Base-by-base conservation (phyloP, 2,329 filamentous ascomycete genomes). In the Aspergillus fructus region DNA sequence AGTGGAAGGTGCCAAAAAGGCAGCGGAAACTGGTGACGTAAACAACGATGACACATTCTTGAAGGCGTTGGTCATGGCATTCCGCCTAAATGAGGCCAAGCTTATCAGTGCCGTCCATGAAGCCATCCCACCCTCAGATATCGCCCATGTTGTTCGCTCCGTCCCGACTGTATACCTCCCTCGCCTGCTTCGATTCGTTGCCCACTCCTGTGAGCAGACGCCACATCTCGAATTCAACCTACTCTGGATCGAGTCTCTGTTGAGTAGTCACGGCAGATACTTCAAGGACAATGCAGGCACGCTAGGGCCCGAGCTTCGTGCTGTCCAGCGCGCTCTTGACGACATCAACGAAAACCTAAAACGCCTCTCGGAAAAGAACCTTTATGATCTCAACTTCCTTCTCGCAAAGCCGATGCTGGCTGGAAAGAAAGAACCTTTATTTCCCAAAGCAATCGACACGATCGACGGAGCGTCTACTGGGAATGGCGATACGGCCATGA, bases 141-240 rank as follows among this genome's bases (percentile, higher is more conserved):
- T 97, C 47, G 70, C 84, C 0, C 84, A 96, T 8, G 87, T 96
- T 0, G 90, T 96, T 23, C 86, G 85, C 52, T 85, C 89, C 33
- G 78, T 97, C 39, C 94, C 94, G 1, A 83, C 84, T 0, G 89
- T 97, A 27, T 99, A 99, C 73, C 86, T 99, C 5, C 85, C 89
- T 27, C 86, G 91, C 3, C 79, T 97, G 12, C 81, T 99, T 49
- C 89, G 91, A 46, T 96, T 96, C 64, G 89, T 97, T 6, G 92
- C 92, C 2, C 83, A 89, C 9, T 90, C 96, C 68, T 90, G 91
- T 1, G 93, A 97, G 67, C 87, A 93, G 70, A 93, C 89, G 2
- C 93, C 93, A 2, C 93, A 97, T 78, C 83, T 99, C 4, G 94
- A 99, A 76, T 96, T 97, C 76, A 96, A 94, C 68, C 79, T 99